Percentiles rank a stretch among this genome's conserved stretches.
phyloP scores from a whole-genome alignment of 371 early-diverging fungal genomes.

The Mortierella sp. region DNA sequence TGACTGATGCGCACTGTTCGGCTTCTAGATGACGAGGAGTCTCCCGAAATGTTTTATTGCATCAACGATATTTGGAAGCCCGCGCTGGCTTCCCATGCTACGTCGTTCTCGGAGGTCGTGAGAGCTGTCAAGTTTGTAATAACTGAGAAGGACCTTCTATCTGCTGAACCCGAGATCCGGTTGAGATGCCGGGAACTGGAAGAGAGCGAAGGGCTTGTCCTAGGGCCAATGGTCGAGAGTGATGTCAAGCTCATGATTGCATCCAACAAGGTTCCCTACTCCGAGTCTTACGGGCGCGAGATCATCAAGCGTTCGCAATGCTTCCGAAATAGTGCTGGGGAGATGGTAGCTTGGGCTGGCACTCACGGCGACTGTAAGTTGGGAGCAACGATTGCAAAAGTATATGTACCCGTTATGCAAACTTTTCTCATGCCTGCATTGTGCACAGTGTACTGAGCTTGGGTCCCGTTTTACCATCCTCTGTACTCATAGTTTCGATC shows the following conservation, averaged over 20 bases:
- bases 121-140: constrained; percentile 40
- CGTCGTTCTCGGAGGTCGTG: not conserved
- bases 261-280: constrained; percentile 22
- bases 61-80: constrained; percentile 36
- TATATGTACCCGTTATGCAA: too few relatives aligned
- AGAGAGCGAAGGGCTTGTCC: constrained; percentile 12
- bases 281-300: constrained; percentile 14
- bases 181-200: constrained; percentile 19
- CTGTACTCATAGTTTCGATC: constrained; percentile 29
- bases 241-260: constrained; percentile 33
- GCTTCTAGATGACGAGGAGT: not conserved
- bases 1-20: not conserved
- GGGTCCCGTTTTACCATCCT: too few relatives aligned
- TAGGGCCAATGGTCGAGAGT: constrained; percentile 27
- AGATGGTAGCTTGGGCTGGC: constrained; percentile 51
- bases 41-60: constrained; percentile 12
- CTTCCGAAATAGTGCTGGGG: constrained; percentile 28
- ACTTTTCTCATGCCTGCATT: too few relatives aligned
- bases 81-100: constrained; percentile 4
- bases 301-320: constrained; percentile 28
- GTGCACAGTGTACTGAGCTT: too few relatives aligned
- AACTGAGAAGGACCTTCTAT: constrained; percentile 24
- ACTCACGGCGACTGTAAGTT: constrained; percentile 47
- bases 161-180: constrained; percentile 8
- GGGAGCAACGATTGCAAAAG: too few relatives aligned